These are phyloP conservation scores for Kickxella alabastrina DNA, from an alignment of 192 early-diverging fungal species.

Conservation along the genomic window DNA sequence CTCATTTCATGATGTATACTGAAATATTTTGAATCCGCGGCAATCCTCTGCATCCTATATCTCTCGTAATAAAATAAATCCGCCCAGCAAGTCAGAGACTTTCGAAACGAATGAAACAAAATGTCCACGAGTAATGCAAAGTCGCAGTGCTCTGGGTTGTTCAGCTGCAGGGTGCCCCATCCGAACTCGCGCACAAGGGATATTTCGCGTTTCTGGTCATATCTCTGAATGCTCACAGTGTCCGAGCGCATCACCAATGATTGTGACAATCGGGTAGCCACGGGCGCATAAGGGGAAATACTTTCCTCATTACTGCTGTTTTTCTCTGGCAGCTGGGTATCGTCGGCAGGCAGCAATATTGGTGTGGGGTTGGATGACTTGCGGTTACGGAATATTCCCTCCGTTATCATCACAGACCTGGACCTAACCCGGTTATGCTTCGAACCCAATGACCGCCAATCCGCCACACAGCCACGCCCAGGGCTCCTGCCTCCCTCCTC, in stretches of 20 bases:
- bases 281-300: background rate
- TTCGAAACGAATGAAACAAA: slow-evolving; percentile 78
- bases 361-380: background rate
- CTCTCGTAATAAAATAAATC: slow-evolving; percentile 80
- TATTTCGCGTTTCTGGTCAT: slow-evolving; percentile 24
- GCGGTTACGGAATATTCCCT: slow-evolving; percentile 29
- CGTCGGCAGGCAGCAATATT: too few relatives aligned
- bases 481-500: slow-evolving; percentile 9
- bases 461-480: slow-evolving; percentile 20
- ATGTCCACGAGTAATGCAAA: slow-evolving; percentile 83
- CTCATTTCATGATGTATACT: too few relatives aligned
- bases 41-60: slow-evolving; percentile 59
- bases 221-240: slow-evolving; percentile 19
- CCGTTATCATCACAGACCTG: slow-evolving; percentile 13
- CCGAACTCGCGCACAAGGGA: slow-evolving; percentile 81
- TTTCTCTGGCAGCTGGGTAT: background rate
- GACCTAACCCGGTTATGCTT: slow-evolving; percentile 27
- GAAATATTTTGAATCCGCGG: slow-evolving; percentile 20
- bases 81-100: slow-evolving; percentile 84
- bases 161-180: slow-evolving; percentile 90
- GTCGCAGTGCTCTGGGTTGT: slow-evolving; percentile 86
- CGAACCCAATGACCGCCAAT: slow-evolving; percentile 35
- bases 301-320: background rate
- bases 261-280: slow-evolving; percentile 6
- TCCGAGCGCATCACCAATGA: slow-evolving; percentile 8